A percentile compares a stretch with the other conserved stretches of the same genome.
phyloP scores from a whole-genome alignment of 2,329 filamentous ascomycete genomes.

The Davidsoniella eucalypti region DNA sequence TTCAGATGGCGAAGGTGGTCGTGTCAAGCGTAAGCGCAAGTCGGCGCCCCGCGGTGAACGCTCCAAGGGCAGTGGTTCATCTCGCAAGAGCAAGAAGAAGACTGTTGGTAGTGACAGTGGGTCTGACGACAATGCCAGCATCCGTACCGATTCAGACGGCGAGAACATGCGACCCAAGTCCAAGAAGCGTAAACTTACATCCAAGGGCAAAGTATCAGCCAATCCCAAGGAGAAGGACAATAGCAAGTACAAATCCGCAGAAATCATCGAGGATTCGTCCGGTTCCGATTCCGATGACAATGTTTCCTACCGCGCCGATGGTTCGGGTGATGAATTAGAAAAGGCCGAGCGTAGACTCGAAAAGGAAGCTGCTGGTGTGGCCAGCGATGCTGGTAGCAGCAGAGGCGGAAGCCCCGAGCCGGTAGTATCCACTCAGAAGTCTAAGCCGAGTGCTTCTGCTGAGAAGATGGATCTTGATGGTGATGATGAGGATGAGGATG shows the following conservation, averaged over 20 bases:
- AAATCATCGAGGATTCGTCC: slow-evolving; percentile 47
- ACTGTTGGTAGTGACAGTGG: slow-evolving; percentile 22
- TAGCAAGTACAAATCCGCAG: slow-evolving; percentile 68
- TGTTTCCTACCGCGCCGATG: slow-evolving; percentile 9
- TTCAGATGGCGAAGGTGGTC: slow-evolving; percentile 65
- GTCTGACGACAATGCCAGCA: slow-evolving; percentile 20
- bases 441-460: background rate
- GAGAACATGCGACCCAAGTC: slow-evolving; percentile 31
- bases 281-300: slow-evolving; percentile 22
- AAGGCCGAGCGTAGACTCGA: slow-evolving; percentile 18
- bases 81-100: slow-evolving; percentile 43
- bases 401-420: slow-evolving; percentile 2
- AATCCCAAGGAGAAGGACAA: slow-evolving; percentile 24
- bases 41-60: slow-evolving; percentile 28
- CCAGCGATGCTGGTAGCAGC: background rate
- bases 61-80: slow-evolving; percentile 24
- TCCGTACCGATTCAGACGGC: slow-evolving; percentile 20
- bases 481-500: slow-evolving; percentile 34
- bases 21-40: slow-evolving; percentile 62
- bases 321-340: slow-evolving; percentile 20
- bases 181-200: slow-evolving; percentile 44
- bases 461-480: slow-evolving; percentile 38
- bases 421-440: too few species aligned
- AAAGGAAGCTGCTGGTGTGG: slow-evolving; percentile 12
- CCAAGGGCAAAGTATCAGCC: slow-evolving; percentile 18